phyloP scores from a whole-genome alignment of 1,284 basidiomycete species.

The Schizopora paradoxa region DNA sequence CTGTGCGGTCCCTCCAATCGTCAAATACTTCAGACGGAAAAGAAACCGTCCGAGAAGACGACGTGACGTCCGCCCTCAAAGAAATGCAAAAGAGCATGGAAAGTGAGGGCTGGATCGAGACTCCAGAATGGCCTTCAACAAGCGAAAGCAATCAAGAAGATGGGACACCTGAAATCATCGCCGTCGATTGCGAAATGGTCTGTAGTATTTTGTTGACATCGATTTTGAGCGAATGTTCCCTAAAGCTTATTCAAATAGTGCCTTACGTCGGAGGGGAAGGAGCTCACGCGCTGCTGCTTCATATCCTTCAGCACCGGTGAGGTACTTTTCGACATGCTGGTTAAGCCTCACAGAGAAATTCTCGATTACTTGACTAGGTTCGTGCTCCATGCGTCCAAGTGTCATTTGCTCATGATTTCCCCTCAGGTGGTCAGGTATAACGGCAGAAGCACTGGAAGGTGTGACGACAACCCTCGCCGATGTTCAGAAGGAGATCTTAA shows the following conservation, averaged over 20 bases:
- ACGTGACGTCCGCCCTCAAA: too few species aligned
- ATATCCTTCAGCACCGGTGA: conserved; percentile 70
- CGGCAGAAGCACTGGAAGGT: conserved; percentile 56
- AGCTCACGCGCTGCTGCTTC: conserved; percentile 78
- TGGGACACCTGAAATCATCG: conserved; percentile 44
- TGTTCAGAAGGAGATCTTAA: conserved; percentile 67
- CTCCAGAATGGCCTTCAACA: conserved; percentile 40
- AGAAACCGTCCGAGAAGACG: conserved; percentile 39
- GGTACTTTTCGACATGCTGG: conserved; percentile 80
- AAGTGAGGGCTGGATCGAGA: conserved; percentile 64
- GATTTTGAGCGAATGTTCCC: conserved; percentile 14
- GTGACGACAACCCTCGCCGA: conserved; percentile 73
- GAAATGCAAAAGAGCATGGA: too few species aligned
- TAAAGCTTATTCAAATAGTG: conserved; percentile 59
- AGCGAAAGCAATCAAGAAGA: conserved; percentile 28
- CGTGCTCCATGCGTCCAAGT: conserved; percentile 14
- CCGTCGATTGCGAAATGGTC: conserved; percentile 94
- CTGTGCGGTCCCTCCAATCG: too few species aligned
- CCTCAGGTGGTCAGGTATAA: conserved; percentile 85
- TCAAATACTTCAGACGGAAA: conserved; percentile 47
- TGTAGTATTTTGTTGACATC: too few species aligned
- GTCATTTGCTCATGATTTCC: background rate
- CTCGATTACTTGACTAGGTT: conserved; percentile 85
- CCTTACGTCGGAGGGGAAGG: conserved; percentile 80
- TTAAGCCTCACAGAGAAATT: conserved; percentile 79